These are phyloP conservation scores for Pisolithus albus DNA, from an alignment of 768 basidiomycete genomes.

Conservation along the genomic window DNA sequence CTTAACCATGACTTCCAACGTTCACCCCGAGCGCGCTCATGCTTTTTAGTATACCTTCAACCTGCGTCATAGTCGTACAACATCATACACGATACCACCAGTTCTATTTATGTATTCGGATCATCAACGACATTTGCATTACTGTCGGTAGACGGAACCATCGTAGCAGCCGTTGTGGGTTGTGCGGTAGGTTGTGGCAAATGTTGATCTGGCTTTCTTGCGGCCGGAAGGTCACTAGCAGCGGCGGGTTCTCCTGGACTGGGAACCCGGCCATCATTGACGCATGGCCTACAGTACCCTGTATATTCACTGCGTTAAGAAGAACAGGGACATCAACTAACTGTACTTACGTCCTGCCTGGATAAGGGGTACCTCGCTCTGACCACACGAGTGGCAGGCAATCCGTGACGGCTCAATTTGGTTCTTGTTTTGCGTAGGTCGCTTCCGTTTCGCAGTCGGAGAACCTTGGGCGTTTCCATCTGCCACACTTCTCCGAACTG, in stretches of 20 bases:
- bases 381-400: slow-evolving; percentile 53
- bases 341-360: slow-evolving; percentile 60
- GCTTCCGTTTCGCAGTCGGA: slow-evolving; percentile 36
- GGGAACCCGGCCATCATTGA: slow-evolving; percentile 44
- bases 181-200: neutral
- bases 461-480: slow-evolving; percentile 11
- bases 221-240: neutral
- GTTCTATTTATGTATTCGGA: slow-evolving; percentile 7
- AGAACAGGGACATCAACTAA: neutral
- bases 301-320: neutral
- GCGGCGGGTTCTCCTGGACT: slow-evolving; percentile 13
- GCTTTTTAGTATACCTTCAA: neutral
- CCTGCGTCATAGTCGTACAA: neutral
- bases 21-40: neutral
- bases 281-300: slow-evolving; percentile 70
- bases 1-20: neutral
- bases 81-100: neutral
- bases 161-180: neutral
- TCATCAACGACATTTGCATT: slow-evolving; percentile 6
- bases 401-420: slow-evolving; percentile 37
- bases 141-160: neutral
- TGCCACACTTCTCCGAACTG: slow-evolving; percentile 26
- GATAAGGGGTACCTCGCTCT: slow-evolving; percentile 68
- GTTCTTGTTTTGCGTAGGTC: slow-evolving; percentile 28
- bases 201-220: neutral